A percentile compares a stretch with the other conserved stretches of the same genome.
Evolutionary conservation across 2,329 filamentous ascomycete species (phyloP).

Genomic region (Anthostomella pinea): DNA sequence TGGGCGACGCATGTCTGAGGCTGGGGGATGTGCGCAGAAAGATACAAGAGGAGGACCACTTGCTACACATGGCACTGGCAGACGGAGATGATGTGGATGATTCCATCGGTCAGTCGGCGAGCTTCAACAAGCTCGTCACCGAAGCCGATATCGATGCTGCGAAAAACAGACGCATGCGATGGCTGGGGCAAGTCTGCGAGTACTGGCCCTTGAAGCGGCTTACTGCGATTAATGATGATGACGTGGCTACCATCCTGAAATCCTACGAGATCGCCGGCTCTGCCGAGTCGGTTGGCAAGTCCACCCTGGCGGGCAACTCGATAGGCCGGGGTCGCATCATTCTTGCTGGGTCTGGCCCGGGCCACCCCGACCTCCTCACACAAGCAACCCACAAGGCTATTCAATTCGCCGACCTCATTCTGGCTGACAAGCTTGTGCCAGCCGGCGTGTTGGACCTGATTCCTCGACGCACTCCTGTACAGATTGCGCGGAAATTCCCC

Average conservation of each 20-base stretch:
- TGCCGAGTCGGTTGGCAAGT: slow-evolving; percentile 15
- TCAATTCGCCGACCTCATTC: slow-evolving; percentile 69
- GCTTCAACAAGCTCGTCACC: slow-evolving; percentile 79
- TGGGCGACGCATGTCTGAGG: slow-evolving; percentile 74
- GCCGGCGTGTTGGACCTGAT: slow-evolving; percentile 83
- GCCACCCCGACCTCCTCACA: slow-evolving; percentile 88
- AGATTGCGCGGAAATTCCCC: slow-evolving; percentile 95
- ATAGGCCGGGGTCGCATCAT: slow-evolving; percentile 65
- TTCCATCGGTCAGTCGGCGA: slow-evolving; percentile 70
- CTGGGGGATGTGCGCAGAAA: slow-evolving; percentile 70
- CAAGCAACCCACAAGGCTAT: slow-evolving; percentile 77
- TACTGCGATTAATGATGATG: slow-evolving; percentile 73
- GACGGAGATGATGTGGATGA: slow-evolving; percentile 48
- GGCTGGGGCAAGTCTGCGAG: slow-evolving; percentile 95
- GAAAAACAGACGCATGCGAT: slow-evolving; percentile 81
- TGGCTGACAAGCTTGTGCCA: slow-evolving; percentile 84
- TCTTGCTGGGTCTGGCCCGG: slow-evolving; percentile 87
- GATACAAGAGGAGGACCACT: slow-evolving; percentile 72
- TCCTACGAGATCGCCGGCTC: slow-evolving; percentile 54
- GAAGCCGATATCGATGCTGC: slow-evolving; percentile 70
- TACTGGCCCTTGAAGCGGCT: slow-evolving; percentile 92
- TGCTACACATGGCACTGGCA: slow-evolving; percentile 31
- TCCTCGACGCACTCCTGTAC: slow-evolving; percentile 81
- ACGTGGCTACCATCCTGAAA: slow-evolving; percentile 73
- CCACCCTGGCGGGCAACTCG: slow-evolving; percentile 8